Percentiles rank a stretch among this genome's conserved stretches.
These are phyloP conservation scores for Scorias spongiosa DNA, from an alignment of 2,329 filamentous ascomycete species.

Conservation along the genomic window DNA sequence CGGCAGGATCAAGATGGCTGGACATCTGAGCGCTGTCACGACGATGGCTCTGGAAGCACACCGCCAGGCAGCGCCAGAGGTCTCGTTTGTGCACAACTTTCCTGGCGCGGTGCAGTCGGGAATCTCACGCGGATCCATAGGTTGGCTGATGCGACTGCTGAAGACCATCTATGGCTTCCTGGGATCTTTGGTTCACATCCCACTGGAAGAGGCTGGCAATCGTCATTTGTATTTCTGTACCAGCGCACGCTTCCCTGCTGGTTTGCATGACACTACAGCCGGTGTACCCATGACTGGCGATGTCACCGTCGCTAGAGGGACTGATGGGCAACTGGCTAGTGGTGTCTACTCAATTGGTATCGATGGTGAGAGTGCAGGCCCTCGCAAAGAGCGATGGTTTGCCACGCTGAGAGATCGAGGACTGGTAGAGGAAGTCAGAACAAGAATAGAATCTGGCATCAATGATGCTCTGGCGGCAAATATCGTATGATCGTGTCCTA, in stretches of 20 bases:
- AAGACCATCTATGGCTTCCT: slow-evolving; percentile 5
- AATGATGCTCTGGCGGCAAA: neutral
- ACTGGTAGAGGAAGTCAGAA: slow-evolving; percentile 17
- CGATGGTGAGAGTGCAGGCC: slow-evolving; percentile 14
- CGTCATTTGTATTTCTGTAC: slow-evolving; percentile 22
- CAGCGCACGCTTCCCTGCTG: slow-evolving; percentile 18
- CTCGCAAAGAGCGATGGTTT: slow-evolving; percentile 15
- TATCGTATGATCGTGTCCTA: too few species aligned
- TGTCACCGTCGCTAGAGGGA: slow-evolving; percentile 10
- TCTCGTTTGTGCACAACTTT: slow-evolving; percentile 18
- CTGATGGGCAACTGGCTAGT: slow-evolving; percentile 16
- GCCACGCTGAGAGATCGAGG: slow-evolving; percentile 18
- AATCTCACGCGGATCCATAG: slow-evolving; percentile 9
- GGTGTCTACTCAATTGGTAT: slow-evolving; percentile 20
- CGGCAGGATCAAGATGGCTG: slow-evolving; percentile 2
- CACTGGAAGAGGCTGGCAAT: slow-evolving; percentile 19
- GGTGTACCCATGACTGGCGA: slow-evolving; percentile 9
- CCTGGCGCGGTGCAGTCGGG: slow-evolving; percentile 14
- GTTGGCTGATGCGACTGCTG: slow-evolving; percentile 3
- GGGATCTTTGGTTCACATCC: slow-evolving; percentile 11
- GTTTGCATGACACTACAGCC: slow-evolving; percentile 3
- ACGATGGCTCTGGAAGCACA: slow-evolving; percentile 14
- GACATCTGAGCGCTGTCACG: slow-evolving; percentile 11
- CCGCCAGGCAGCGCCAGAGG: slow-evolving; percentile 10
- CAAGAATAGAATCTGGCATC: neutral